Evolutionary conservation across 192 early-diverging fungal genomes (phyloP).

Genomic region (Podila clonocystis): DNA sequence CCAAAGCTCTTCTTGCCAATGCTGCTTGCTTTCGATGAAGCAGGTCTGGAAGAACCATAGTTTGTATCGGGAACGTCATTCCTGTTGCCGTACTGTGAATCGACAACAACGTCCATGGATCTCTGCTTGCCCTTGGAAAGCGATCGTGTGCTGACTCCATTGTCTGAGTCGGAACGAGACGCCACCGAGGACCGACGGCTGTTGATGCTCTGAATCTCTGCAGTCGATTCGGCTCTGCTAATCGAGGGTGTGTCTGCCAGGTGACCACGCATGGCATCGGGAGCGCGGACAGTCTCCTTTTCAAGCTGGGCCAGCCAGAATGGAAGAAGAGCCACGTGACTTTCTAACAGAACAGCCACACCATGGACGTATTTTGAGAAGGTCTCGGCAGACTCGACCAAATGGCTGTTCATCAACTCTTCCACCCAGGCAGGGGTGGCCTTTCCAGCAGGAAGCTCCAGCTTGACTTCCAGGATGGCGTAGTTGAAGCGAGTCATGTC

Average conservation of each 20-base stretch:
- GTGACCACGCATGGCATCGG: constrained; percentile 43
- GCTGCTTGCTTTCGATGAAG: constrained; percentile 22
- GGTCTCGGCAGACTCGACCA: constrained; percentile 82
- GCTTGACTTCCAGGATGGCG: constrained; percentile 91
- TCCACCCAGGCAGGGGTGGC: constrained; percentile 81
- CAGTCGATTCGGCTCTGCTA: constrained; percentile 35
- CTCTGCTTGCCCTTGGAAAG: constrained; percentile 43
- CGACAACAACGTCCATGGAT: constrained; percentile 44
- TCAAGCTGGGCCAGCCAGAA: constrained; percentile 65
- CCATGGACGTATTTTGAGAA: constrained; percentile 94
- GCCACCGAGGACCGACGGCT: constrained; percentile 37
- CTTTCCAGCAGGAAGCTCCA: constrained; percentile 75
- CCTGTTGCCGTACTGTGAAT: constrained; percentile 25
- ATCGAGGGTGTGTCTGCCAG: constrained; percentile 36
- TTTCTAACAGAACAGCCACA: constrained; percentile 73
- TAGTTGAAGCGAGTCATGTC: constrained; percentile 93
- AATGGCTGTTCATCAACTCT: constrained; percentile 74
- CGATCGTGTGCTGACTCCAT: constrained; percentile 20
- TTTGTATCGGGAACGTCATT: constrained; percentile 3
- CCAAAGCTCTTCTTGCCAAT: constrained; percentile 36
- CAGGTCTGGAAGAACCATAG: constrained; percentile 19
- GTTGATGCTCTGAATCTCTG: constrained; percentile 45
- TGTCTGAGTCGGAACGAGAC: constrained; percentile 35
- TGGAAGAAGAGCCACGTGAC: constrained; percentile 67
- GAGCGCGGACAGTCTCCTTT: constrained; percentile 31